Evolutionary conservation across 345 rosid species (phyloP), one percentile per base, ranked within the genome.

Genomic region (Iberis pinnata): DNA sequence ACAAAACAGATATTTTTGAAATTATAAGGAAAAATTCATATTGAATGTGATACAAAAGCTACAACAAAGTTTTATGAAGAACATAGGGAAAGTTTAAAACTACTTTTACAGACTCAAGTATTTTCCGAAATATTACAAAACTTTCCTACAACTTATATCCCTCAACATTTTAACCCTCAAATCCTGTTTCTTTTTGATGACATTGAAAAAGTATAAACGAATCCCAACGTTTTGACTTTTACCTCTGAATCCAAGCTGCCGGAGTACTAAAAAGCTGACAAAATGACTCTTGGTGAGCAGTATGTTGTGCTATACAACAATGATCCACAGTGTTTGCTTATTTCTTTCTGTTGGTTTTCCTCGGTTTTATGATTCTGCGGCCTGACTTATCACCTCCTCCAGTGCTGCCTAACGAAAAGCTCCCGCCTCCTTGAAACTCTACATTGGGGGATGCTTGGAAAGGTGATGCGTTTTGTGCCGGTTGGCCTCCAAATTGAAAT

Each of bases 321-420:
- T n/a, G n/a, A n/a, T n/a, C n/a, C n/a, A n/a, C n/a, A n/a, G n/a
- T 68, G 33, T 9, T 29, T 29, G n/a, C n/a, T 9, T 67, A 82
- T 75, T 70, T 86, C 75, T 78, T 86, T 19, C 20, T 65, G 67
- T 12, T 72, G 15, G 31, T 32, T 65, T 63, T 70, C 58, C 57
- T 83, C 7, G 79, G 62, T 67, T 56, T 82, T 49, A 79, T 60
- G 25, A 70, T 32, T 73, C 53, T 87, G 24, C 98, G 75, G 17
- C 24, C 54, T 6, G 92, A 63, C 72, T 90, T 90, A 64, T 88
- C 97, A 12, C 73, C 73, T 0, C 87, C 94, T 20, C 83, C 74
- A 1, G 78, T 50, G 38, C 99, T 95, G 69, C 90, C 71, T 7
- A 93, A 77, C 67, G 90, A 92, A 72, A 89, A 85, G 44, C 96